Evolutionary conservation across 2,329 filamentous ascomycete species (phyloP).

Genomic region (Dothistroma septosporum): DNA sequence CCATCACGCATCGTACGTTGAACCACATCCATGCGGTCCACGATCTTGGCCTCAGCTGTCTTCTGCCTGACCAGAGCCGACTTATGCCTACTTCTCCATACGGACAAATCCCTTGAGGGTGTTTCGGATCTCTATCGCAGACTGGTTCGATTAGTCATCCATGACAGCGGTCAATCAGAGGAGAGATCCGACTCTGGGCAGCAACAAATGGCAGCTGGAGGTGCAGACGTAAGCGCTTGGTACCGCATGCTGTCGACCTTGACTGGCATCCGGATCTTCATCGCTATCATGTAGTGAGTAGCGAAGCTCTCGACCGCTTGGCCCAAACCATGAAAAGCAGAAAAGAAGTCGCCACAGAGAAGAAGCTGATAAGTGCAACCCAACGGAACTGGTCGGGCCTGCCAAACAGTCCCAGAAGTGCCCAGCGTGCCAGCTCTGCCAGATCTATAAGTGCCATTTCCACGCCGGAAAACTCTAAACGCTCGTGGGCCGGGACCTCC

Average conservation of each 20-base stretch:
- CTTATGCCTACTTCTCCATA: constrained; percentile 30
- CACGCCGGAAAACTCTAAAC: constrained; percentile 7
- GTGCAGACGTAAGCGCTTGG: neutral
- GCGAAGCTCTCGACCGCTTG: neutral
- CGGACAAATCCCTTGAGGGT: constrained; percentile 1
- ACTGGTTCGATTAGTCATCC: constrained; percentile 13
- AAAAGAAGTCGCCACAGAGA: neutral
- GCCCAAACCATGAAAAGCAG: neutral
- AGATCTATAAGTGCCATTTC: constrained; percentile 8
- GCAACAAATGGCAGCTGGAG: neutral
- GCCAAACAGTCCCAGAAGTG: constrained; percentile 1
- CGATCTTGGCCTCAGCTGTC: constrained; percentile 37
- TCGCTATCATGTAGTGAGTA: neutral
- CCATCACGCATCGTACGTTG: constrained; percentile 35
- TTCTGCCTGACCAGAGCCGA: constrained; percentile 35
- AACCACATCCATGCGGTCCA: constrained; percentile 37
- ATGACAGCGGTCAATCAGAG: constrained; percentile 14
- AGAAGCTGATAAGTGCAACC: constrained; percentile 6
- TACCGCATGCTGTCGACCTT: neutral
- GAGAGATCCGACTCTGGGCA: neutral
- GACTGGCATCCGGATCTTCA: neutral
- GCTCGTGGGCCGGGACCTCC: neutral
- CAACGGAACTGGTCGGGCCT: constrained; percentile 6
- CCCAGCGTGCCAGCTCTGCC: constrained; percentile 7
- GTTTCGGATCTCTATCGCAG: constrained; percentile 8